Conservation (phyloP, 1,139 yeast genomes). For the Lodderomyces orthopsilosis region DNA sequence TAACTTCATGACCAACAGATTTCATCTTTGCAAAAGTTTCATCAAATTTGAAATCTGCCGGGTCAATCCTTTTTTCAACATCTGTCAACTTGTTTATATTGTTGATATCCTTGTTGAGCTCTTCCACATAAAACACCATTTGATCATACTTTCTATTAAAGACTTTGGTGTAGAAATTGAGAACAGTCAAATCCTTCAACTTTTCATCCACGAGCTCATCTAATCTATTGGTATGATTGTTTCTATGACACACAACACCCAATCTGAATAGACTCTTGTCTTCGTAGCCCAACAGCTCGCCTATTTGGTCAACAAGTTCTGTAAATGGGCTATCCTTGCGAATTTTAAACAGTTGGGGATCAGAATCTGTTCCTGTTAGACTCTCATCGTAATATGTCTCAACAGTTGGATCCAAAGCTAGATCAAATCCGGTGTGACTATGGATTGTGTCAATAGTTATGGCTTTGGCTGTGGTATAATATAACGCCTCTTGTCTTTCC, state of each 20-base stretch:
- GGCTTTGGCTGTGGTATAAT: conserved; percentile 61
- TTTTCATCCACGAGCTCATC: conserved; percentile 48
- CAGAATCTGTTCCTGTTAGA: conserved; percentile 44
- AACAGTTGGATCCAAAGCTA: conserved; percentile 59
- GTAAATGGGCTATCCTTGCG: conserved; percentile 56
- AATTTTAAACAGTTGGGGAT: conserved; percentile 52
- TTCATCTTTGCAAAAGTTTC: conserved; percentile 20
- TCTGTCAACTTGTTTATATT: conserved; percentile 16
- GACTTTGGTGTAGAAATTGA: conserved; percentile 39
- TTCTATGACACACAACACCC: conserved; percentile 66
- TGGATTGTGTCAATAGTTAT: conserved; percentile 52
- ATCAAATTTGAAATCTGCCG: conserved; percentile 26
- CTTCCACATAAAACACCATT: conserved; percentile 50
- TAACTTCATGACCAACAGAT: conserved; percentile 10
- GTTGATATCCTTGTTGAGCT: conserved; percentile 32
- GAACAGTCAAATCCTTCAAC: conserved; percentile 25
- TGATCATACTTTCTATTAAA: conserved; percentile 44
- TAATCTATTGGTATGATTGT: conserved; percentile 71
- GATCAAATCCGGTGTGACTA: conserved; percentile 71
- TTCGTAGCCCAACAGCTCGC: conserved; percentile 39
- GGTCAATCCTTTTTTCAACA: conserved; percentile 13
- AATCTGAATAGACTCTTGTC: conserved; percentile 45
- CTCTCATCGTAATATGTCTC: conserved; percentile 46
- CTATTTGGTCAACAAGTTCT: conserved; percentile 51
- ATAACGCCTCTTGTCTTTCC: conserved; percentile 76